Conservation (phyloP, 2,329 filamentous ascomycete species). For the Metarhizium sp. region DNA sequence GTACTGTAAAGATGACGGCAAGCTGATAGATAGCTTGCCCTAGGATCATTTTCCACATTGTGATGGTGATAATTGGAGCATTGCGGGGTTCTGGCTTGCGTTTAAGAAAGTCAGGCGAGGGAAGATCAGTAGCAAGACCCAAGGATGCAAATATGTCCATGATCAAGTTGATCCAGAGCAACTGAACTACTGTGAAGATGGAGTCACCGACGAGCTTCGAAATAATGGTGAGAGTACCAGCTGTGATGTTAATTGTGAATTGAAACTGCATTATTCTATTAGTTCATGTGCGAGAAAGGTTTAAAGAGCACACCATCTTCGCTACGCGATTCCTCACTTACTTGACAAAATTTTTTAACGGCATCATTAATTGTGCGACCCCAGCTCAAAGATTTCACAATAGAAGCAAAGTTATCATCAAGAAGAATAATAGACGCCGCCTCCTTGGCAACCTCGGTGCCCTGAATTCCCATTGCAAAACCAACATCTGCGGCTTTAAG, state of each 20-base stretch:
- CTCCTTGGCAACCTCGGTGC: constrained; percentile 58
- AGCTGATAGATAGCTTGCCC: constrained; percentile 74
- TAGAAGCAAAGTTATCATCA: constrained; percentile 57
- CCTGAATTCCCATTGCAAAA: constrained; percentile 59
- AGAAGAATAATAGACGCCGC: constrained; percentile 56
- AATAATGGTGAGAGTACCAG: constrained; percentile 53
- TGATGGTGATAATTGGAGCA: constrained; percentile 61
- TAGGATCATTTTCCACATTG: constrained; percentile 88
- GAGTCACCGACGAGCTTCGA: constrained; percentile 47
- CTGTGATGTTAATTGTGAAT: constrained; percentile 62
- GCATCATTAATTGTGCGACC: constrained; percentile 54
- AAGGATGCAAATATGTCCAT: constrained; percentile 63
- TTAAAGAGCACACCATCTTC: not conserved
- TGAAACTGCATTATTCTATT: constrained; percentile 31
- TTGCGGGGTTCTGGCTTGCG: constrained; percentile 66
- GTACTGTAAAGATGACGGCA: constrained; percentile 44
- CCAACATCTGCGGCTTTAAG: constrained; percentile 58
- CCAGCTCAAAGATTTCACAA: constrained; percentile 54
- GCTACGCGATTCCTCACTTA: constrained; percentile 10
- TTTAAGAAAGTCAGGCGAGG: constrained; percentile 44
- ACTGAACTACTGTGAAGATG: constrained; percentile 52
- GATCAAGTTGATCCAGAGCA: constrained; percentile 60
- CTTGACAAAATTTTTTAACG: constrained; percentile 55
- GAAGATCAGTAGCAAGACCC: constrained; percentile 52
- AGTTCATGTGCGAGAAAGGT: not conserved